These are phyloP conservation scores for Cyclanthera cordifolia DNA, from an alignment of 306 rosid genomes.

Conservation along the genomic window DNA sequence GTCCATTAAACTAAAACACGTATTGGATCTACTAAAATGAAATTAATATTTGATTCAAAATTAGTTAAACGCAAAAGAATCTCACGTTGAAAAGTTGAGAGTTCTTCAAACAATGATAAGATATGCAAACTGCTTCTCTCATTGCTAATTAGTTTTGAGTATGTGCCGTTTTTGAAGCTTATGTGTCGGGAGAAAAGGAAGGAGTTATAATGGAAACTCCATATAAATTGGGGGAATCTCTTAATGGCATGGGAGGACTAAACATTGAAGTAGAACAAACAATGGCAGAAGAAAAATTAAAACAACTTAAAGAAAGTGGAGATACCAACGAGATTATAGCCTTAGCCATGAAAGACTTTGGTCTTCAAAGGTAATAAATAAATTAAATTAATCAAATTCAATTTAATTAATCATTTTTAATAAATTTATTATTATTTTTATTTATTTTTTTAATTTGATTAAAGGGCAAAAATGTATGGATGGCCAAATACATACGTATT, in stretches of 20 bases:
- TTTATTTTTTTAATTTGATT: too few relatives aligned
- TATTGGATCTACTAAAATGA: too few relatives aligned
- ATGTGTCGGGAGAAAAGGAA: constrained; percentile 58
- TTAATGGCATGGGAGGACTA: constrained; percentile 47
- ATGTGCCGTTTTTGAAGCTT: constrained; percentile 31
- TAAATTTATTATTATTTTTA: too few relatives aligned
- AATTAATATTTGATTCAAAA: too few relatives aligned
- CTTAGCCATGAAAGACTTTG: constrained; percentile 57
- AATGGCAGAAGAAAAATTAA: constrained; percentile 21
- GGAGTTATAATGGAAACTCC: constrained; percentile 56
- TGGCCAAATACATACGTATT: constrained; percentile 89
- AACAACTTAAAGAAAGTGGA: constrained; percentile 27
- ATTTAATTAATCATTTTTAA: too few relatives aligned
- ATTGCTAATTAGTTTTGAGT: too few relatives aligned
- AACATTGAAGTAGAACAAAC: constrained; percentile 42
- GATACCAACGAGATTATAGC: constrained; percentile 32
- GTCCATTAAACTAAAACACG: too few relatives aligned
- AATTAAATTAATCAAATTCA: too few relatives aligned
- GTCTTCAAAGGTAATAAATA: constrained; percentile 56
- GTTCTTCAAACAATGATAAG: too few relatives aligned
- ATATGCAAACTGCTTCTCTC: too few relatives aligned
- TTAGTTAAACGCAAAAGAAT: too few relatives aligned
- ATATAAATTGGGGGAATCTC: constrained; percentile 41
- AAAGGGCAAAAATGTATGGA: constrained; percentile 56
- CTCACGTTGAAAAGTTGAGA: too few relatives aligned